A percentile compares a stretch with the other conserved stretches of the same genome.
Evolutionary conservation across 768 basidiomycete genomes (phyloP).

Genomic region (Russula foetens): DNA sequence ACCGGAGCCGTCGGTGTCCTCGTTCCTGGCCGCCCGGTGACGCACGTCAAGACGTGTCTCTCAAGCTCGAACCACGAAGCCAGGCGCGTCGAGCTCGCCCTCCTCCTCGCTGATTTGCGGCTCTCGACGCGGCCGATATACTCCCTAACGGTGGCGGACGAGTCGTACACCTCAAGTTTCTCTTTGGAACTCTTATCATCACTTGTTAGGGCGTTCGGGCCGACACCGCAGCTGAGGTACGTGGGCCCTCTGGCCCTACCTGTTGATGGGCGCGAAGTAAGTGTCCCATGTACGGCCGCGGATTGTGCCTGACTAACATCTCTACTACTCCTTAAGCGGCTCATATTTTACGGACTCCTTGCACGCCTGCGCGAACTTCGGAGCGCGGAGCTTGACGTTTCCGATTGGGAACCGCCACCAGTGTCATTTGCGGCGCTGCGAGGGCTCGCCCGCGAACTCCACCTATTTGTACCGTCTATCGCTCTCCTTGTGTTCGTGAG

Average conservation of each 20-base stretch:
- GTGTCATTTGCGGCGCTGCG: conserved; percentile 43
- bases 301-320: neutral
- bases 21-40: conserved; percentile 50
- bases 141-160: conserved; percentile 56
- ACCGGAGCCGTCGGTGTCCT: conserved; percentile 51
- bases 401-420: conserved; percentile 56
- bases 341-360: conserved; percentile 52
- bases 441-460: conserved; percentile 51
- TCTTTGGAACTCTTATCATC: conserved; percentile 43
- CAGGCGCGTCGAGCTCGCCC: conserved; percentile 44
- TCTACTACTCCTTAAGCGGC: conserved; percentile 38
- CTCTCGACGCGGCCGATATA: conserved; percentile 37
- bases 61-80: conserved; percentile 40
- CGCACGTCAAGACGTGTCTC: conserved; percentile 62
- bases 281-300: conserved; percentile 8
- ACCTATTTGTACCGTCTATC: conserved; percentile 49
- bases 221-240: conserved; percentile 39
- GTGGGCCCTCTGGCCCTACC: conserved; percentile 60
- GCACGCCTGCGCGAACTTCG: conserved; percentile 43
- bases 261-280: conserved; percentile 45
- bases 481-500: conserved; percentile 50
- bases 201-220: conserved; percentile 30
- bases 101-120: conserved; percentile 40
- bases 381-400: conserved; percentile 56
- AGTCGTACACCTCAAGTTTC: conserved; percentile 46